These are phyloP conservation scores for Hypericum androsaemum DNA, from an alignment of 345 rosid species.

Conservation along the genomic window DNA sequence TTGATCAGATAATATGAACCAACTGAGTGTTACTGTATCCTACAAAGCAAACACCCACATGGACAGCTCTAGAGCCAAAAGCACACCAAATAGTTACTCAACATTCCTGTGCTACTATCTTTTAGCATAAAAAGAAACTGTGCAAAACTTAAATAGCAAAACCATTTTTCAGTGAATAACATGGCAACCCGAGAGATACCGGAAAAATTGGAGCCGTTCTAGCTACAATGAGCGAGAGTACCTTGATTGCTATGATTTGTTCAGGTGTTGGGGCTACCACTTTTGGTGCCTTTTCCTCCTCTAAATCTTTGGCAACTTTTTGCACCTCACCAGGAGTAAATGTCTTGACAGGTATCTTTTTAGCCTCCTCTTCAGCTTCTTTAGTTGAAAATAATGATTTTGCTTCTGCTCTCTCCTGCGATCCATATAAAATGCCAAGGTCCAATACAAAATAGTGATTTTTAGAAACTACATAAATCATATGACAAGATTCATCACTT, in stretches of 20 bases:
- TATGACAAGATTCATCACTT: no score
- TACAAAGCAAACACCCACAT: no score
- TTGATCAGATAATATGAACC: no score
- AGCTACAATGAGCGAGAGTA: slow-evolving; percentile 16
- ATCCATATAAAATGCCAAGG: slow-evolving; percentile 12
- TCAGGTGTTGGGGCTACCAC: slow-evolving; percentile 88
- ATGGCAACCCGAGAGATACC: no score
- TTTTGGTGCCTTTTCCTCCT: slow-evolving; percentile 53
- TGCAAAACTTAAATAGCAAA: no score
- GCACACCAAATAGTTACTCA: no score
- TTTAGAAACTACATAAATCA: not conserved
- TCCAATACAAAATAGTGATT: not conserved
- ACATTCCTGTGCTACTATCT: no score
- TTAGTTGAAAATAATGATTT: slow-evolving; percentile 66
- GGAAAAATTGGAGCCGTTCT: not conserved
- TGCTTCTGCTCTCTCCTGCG: slow-evolving; percentile 92
- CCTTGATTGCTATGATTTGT: slow-evolving; percentile 95
- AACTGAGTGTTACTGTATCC: no score
- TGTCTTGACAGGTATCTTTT: slow-evolving; percentile 50
- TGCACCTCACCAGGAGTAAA: slow-evolving; percentile 46
- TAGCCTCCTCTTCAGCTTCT: slow-evolving; percentile 84
- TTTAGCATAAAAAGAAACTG: no score
- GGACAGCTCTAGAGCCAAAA: no score
- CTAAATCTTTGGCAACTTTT: slow-evolving; percentile 40
- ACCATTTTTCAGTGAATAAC: no score